These are phyloP conservation scores for Toxicodendron radicans DNA, from an alignment of 345 rosid species.

Conservation along the genomic window DNA sequence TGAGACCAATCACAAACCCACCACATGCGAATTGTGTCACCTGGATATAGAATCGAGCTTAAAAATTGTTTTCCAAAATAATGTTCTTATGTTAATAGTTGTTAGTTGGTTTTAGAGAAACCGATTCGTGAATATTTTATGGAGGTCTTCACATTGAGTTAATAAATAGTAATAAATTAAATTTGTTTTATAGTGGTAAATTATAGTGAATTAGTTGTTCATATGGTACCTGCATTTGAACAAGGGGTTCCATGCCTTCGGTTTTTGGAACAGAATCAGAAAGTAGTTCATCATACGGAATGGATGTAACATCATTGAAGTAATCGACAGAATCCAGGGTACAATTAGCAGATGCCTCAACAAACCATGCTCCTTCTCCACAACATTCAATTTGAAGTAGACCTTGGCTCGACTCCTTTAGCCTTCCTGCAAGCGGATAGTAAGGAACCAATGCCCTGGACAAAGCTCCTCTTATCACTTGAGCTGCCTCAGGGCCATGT, in stretches of 20 bases:
- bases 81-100: neutral
- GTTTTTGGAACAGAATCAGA: conserved; percentile 36
- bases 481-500: conserved; percentile 42
- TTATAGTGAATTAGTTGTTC: no score
- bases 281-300: conserved; percentile 46
- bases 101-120: no score
- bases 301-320: conserved; percentile 34
- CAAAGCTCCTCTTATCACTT: conserved; percentile 45
- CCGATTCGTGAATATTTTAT: no score
- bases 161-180: no score
- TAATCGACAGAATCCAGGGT: conserved; percentile 36
- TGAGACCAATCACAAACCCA: conserved; percentile 66
- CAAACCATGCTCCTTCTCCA: conserved; percentile 44
- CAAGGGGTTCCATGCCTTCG: conserved; percentile 46
- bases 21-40: conserved; percentile 66
- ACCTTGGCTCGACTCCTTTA: conserved; percentile 31
- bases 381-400: conserved; percentile 49
- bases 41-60: conserved; percentile 27
- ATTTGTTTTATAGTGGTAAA: no score
- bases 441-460: conserved; percentile 56
- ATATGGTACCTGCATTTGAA: conserved; percentile 59
- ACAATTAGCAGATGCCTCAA: conserved; percentile 43
- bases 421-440: conserved; percentile 59
- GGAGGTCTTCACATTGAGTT: neutral
- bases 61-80: neutral